phyloP scores from a whole-genome alignment of 768 basidiomycete species.

The Podaxis sp. region DNA sequence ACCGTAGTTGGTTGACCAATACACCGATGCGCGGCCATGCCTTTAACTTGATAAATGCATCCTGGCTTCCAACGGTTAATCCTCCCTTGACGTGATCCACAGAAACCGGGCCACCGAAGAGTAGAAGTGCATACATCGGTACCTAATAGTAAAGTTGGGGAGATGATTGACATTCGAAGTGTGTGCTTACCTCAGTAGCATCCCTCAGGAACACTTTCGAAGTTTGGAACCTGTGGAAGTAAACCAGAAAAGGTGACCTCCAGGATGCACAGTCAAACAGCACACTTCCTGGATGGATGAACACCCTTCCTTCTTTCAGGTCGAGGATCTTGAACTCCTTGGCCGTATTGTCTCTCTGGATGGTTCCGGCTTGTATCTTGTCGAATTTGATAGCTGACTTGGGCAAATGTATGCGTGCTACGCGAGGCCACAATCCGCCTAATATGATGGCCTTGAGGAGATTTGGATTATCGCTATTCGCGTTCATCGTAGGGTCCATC shows the following conservation, averaged over 20 bases:
- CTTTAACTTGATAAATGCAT: constrained; percentile 54
- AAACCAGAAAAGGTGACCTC: constrained; percentile 76
- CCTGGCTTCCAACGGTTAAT: constrained; percentile 53
- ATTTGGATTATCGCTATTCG: constrained; percentile 61
- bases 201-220: constrained; percentile 84
- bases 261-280: constrained; percentile 71
- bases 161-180: too few relatives aligned
- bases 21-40: constrained; percentile 92
- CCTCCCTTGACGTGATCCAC: constrained; percentile 83
- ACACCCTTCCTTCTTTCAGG: constrained; percentile 58
- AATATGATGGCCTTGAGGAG: constrained; percentile 82
- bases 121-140: constrained; percentile 80
- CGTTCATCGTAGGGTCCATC: constrained; percentile 49
- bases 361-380: constrained; percentile 75
- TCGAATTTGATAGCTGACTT: constrained; percentile 77
- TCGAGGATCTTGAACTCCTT: constrained; percentile 84
- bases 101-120: constrained; percentile 78
- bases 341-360: constrained; percentile 81
- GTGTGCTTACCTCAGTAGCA: constrained; percentile 67
- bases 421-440: constrained; percentile 83
- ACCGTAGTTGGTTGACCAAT: constrained; percentile 84
- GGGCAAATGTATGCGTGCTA: constrained; percentile 75
- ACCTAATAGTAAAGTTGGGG: constrained; percentile 38
- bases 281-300: constrained; percentile 79
- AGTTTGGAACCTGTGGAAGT: constrained; percentile 80